These are phyloP conservation scores for Eragrostis tef DNA, from an alignment of 202 grass and related monocot genomes.

Conservation along the genomic window DNA sequence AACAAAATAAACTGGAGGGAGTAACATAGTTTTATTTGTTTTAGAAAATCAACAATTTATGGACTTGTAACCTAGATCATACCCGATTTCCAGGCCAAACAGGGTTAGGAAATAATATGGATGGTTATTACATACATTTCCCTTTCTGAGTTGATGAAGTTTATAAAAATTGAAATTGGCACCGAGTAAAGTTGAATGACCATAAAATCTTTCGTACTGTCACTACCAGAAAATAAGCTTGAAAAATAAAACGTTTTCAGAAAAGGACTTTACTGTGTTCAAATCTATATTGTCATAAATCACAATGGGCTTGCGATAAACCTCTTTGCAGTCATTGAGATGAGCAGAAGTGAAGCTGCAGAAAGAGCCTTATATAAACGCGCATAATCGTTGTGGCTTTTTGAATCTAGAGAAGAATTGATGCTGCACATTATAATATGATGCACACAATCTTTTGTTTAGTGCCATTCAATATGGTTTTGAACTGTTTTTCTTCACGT, in stretches of 20 bases:
- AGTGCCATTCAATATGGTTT: constrained; percentile 5
- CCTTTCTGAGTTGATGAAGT: neutral
- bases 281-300: neutral
- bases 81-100: no score
- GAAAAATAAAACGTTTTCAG: no score
- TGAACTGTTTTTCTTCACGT: constrained; percentile 17
- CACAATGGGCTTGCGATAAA: constrained; percentile 2
- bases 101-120: neutral
- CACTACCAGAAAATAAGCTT: no score
- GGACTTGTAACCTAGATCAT: constrained; percentile 1
- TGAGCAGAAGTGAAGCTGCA: neutral
- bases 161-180: neutral
- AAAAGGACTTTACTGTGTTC: neutral
- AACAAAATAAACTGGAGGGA: no score
- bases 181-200: neutral
- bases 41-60: neutral
- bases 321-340: constrained; percentile 3
- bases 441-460: neutral
- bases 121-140: neutral
- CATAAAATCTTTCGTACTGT: neutral
- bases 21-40: no score
- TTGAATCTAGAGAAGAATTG: neutral
- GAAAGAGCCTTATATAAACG: no score
- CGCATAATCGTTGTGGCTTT: no score
- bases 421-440: neutral